Evolutionary conservation across 495 filamentous ascomycete genomes (phyloP).

Genomic region (Tuber aestivum): DNA sequence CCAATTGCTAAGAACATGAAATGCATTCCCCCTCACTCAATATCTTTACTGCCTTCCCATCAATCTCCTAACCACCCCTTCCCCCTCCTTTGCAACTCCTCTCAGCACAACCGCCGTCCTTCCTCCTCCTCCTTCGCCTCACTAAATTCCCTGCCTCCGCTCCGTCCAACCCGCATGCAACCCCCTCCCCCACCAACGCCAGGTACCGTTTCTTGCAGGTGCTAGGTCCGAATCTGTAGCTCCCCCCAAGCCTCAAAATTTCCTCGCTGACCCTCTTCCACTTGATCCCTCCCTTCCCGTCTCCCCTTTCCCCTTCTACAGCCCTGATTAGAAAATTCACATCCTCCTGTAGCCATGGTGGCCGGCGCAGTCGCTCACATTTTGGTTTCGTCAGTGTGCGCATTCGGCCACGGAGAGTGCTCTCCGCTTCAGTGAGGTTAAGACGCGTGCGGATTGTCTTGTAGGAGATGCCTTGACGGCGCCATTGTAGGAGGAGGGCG

Average conservation of each 20-base stretch:
- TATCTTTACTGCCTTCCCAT: not conserved
- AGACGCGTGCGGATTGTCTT: slow-evolving; percentile 65
- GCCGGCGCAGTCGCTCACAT: slow-evolving; percentile 67
- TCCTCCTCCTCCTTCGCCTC: not conserved
- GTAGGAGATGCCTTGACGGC: slow-evolving; percentile 66
- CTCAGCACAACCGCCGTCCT: not conserved
- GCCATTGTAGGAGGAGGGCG: slow-evolving; percentile 58
- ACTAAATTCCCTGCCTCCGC: not conserved
- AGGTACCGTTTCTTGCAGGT: slow-evolving; percentile 85
- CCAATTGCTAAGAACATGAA: not conserved
- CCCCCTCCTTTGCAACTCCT: not conserved
- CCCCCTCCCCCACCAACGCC: slow-evolving; percentile 43
- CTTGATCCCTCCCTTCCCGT: slow-evolving; percentile 46
- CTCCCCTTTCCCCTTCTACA: not conserved
- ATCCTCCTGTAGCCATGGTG: slow-evolving; percentile 69
- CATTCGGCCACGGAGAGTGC: slow-evolving; percentile 74
- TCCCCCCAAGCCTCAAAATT: slow-evolving; percentile 64
- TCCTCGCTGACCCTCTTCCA: slow-evolving; percentile 79
- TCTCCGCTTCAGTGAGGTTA: slow-evolving; percentile 71
- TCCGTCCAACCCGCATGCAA: not conserved
- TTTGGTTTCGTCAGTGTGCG: slow-evolving; percentile 73
- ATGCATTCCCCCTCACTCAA: not conserved
- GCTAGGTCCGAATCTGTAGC: slow-evolving; percentile 77
- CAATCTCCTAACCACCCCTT: not conserved
- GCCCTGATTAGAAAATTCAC: slow-evolving; percentile 46